Evolutionary conservation across 495 filamentous ascomycete genomes (phyloP).

Genomic region (Stereocaulon alpinum): DNA sequence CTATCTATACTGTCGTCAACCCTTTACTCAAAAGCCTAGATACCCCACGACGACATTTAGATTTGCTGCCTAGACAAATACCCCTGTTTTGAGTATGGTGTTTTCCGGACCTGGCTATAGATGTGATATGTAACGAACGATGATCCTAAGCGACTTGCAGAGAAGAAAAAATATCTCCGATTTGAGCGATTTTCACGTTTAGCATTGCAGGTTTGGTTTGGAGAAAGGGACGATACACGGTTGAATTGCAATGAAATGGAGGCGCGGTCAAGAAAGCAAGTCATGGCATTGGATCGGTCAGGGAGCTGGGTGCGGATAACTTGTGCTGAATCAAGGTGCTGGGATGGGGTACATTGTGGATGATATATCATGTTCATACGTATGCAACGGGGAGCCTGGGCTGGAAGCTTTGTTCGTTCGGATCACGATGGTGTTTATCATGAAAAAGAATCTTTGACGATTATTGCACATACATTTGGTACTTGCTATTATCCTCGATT

Average conservation of each 20-base stretch:
- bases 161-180: neutral
- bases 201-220: slow-evolving; percentile 1
- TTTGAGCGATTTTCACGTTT: neutral
- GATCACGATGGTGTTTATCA: slow-evolving; percentile 4
- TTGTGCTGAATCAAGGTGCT: neutral
- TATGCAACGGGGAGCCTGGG: neutral
- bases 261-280: slow-evolving; percentile 7
- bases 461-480: slow-evolving; percentile 12
- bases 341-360: slow-evolving; percentile 1
- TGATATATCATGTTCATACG: slow-evolving; percentile 7
- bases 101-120: slow-evolving; percentile 17
- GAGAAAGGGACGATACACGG: slow-evolving; percentile 2
- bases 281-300: slow-evolving; percentile 5
- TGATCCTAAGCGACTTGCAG: slow-evolving; percentile 3
- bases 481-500: neutral
- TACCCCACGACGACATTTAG: slow-evolving; percentile 14
- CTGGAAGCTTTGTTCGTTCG: neutral
- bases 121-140: slow-evolving; percentile 18
- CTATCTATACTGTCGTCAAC: slow-evolving; percentile 16
- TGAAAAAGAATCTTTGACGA: slow-evolving; percentile 7
- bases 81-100: slow-evolving; percentile 21
- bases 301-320: slow-evolving; percentile 1
- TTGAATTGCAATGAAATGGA: neutral
- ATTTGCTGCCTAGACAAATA: slow-evolving; percentile 19
- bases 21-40: slow-evolving; percentile 4